Evolutionary conservation across 345 rosid species (phyloP), one percentile per base, ranked within the genome.

Genomic region (Cardamine occulta): DNA sequence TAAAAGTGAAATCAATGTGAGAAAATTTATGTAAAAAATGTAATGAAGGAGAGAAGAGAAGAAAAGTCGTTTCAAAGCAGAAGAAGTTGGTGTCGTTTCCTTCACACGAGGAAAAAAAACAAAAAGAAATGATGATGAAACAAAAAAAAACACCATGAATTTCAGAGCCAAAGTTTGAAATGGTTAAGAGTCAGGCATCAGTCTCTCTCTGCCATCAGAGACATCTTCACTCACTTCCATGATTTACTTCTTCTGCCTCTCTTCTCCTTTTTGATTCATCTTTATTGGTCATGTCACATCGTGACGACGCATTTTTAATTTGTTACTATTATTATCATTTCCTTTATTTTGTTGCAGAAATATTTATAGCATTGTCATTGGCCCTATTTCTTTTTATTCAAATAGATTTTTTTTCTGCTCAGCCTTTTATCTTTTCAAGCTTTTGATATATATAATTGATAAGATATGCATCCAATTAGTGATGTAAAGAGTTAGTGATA

Each of bases 161-260:
- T 77, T 77, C 80, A 77, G 80, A 64, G 80, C 80, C 72, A 71
- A 77, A 65, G 76, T 70, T 70, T 53, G 51, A 63, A 70, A 70
- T 70, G 80, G 75, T 70, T 19, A 77, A 14, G 66, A 63, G 76
- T 63, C 80, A 77, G 80, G 52, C 76, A 77, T 70, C 76, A 64
- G 80, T 77, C 80, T 39, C 76, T 71, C 52, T 77, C 76, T 71
- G 44, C 71, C 76, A 77, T 3, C 35, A 51, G 69, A 53, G 64
- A 26, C 28, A 17, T 45, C 71, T 57, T 57, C 75, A 77, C 80
- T 64, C 80, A 77, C 76, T 76, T 69, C 80, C 80, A 71, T 70
- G 80, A 56, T 77, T 77, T 70, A 35, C 55, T 71, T 77, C 48
- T 37, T 39, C 66, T 37, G 7, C 29, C 45, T 35, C 45, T 35